Evolutionary conservation across 768 basidiomycete genomes (phyloP), one percentile per base, ranked within the genome.

Genomic region (Mycena pura): DNA sequence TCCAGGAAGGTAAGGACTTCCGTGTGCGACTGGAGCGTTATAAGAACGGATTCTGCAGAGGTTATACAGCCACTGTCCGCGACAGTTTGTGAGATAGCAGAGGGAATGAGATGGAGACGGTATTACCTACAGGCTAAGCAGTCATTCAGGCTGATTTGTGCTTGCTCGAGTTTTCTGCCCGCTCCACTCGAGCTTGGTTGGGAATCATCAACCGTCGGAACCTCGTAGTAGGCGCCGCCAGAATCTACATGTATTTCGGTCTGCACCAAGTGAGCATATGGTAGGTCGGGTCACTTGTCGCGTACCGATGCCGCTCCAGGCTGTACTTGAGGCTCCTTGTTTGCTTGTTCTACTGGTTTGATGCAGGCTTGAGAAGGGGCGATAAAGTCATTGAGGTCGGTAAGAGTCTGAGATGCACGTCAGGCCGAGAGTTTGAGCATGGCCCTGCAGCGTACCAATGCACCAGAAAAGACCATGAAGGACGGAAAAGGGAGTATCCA

Each of bases 341-440:
- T 78, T 6, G 70, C 57, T 60, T 84, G 73, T 78, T 84, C 73
- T 22, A 99, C 94, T 0, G 97, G 96, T 70, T 98, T 97, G 77
- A 99, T 98, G 76, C 97, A 99, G 19, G 92, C 92, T 77, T 98
- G 96, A 1, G 95, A 91, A 2, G 97, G 97, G 0, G 93, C 91
- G 40, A 99, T 93, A 74, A 95, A 99, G 76, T 99, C 97, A 73
- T 98, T 98, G 48, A 99, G 83, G 76, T 96, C 96, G 19, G 93
- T 94, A 45, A 98, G 78, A 9, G 91, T 95, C 93, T 95, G 51
- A 29, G 29, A 57, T 40, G 3, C 53, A 58, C 45, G 27, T 64
- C 58, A 65, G 46, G 32, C 54, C 50, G 32, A 48, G 31, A 31
- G 48, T n/a, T 24, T 25, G 19, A 31, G 57, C 22, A 14, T 29